phyloP scores from a whole-genome alignment of 257 asterid species.

The Solanum corneliomulleri region DNA sequence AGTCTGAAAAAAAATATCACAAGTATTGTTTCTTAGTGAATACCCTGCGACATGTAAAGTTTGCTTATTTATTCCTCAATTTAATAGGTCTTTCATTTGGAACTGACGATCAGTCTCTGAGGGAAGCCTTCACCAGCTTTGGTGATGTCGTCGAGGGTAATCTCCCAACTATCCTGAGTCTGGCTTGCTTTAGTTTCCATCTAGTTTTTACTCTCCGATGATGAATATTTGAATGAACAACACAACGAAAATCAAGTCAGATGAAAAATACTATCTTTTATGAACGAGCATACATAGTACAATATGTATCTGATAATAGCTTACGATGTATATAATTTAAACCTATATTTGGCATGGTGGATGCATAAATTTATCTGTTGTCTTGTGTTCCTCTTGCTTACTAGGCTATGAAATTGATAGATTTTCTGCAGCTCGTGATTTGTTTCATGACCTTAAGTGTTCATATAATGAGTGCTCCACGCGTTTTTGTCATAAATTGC shows the following conservation, averaged over 20 bases:
- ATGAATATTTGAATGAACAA: not conserved
- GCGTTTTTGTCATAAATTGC: not conserved
- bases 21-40: not conserved
- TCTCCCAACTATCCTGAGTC: not conserved
- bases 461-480: not conserved
- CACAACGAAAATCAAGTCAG: not conserved
- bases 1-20: not conserved
- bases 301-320: not conserved
- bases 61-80: not conserved
- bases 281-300: not conserved
- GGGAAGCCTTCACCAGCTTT: constrained; percentile 58
- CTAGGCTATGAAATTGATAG: not conserved
- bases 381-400: not conserved
- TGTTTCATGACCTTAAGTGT: not conserved
- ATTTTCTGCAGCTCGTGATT: not conserved
- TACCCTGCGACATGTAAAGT: not conserved
- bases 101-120: constrained; percentile 47
- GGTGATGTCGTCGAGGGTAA: constrained; percentile 49
- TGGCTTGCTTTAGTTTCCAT: not conserved
- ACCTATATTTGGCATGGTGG: not conserved
- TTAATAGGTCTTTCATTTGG: constrained; percentile 59
- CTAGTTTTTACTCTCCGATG: not conserved
- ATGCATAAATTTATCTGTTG: not conserved
- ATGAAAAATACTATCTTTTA: not conserved
- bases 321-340: not conserved